Percentiles rank a stretch among this genome's conserved stretches.
Conservation (phyloP, 2,329 filamentous ascomycete genomes). For the Penicillium sclerotiorum region DNA sequence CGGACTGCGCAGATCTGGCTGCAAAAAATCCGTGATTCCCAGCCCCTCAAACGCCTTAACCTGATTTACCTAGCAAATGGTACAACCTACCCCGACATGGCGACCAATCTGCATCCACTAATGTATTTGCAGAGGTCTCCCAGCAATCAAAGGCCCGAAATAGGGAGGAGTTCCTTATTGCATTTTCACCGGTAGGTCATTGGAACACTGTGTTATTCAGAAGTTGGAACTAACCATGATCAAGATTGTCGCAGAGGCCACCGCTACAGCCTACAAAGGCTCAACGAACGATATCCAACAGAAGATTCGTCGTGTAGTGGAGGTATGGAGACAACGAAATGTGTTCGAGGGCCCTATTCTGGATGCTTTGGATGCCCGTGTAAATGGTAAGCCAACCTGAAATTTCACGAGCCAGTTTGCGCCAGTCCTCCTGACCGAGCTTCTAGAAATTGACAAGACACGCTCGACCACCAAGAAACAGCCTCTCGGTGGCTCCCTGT, state of each 20-base stretch:
- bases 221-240: slow-evolving; percentile 23
- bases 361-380: slow-evolving; percentile 73
- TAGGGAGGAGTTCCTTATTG: slow-evolving; percentile 88
- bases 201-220: background rate
- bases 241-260: slow-evolving; percentile 83
- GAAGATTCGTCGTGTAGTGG: slow-evolving; percentile 84
- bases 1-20: slow-evolving; percentile 91
- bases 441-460: slow-evolving; percentile 58
- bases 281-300: slow-evolving; percentile 81
- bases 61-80: slow-evolving; percentile 95
- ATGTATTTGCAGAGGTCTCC: slow-evolving; percentile 71
- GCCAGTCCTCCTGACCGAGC: slow-evolving; percentile 6
- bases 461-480: slow-evolving; percentile 57
- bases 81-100: slow-evolving; percentile 46
- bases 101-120: slow-evolving; percentile 16
- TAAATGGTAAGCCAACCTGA: slow-evolving; percentile 66
- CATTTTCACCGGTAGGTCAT: slow-evolving; percentile 72
- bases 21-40: slow-evolving; percentile 83
- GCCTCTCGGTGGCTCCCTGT: slow-evolving; percentile 69
- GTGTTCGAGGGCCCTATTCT: slow-evolving; percentile 85
- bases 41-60: slow-evolving; percentile 82
- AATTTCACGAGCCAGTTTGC: slow-evolving; percentile 2
- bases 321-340: slow-evolving; percentile 85
- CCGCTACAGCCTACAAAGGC: slow-evolving; percentile 85
- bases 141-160: slow-evolving; percentile 93